Base-by-base conservation (phyloP, 805 yeast species). In the Cyberlindnera sargentensis region DNA sequence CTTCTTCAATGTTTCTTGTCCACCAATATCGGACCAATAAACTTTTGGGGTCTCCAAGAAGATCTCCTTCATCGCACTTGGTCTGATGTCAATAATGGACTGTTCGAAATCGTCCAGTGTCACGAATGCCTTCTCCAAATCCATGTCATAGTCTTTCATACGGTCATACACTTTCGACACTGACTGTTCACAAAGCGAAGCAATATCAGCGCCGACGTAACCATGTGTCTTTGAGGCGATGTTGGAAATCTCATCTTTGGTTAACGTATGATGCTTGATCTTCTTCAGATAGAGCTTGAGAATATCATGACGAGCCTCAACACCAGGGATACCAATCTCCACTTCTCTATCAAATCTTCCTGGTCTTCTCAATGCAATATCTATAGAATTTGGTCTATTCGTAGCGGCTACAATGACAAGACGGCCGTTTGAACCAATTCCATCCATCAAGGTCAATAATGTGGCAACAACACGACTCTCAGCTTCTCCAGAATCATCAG, bases 21-120 rank as follows among this genome's bases (percentile, higher is more conserved):
- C 99, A 10, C 98, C 98, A 55, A 93, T 90, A 65, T 93, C 99
- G 20, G 76, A 66, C 98, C 99, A 93, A 47, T 76, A 73, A 1
- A 90, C 95, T 55, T 87, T 86, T 8, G 99, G 98, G 77, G 90
- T 86, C 55, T 93, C 99, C 40, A 93, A 68, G 44, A 89, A 82
- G 41, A 91, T 86, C 61, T 93, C 99, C 46, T 96, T 75, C 99
- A 93, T 93, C 3, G 98, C 98, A 47, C 95, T 84, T 2, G 99
- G 98, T 40, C 95, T 72, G 2, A 93, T 79, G n/a, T 85, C 90
- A 1, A 78, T 64, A 60, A 89, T 63, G 0, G 97, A 90, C 24
- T 62, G 63, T 39, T 80, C 80, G n/a, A 91, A 70, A 55, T 91
- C 95, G 43, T 66, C 72, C 49, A 83, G 65, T 1, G 70, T 40